These are phyloP conservation scores for Echinochloa phyllopogon DNA, from an alignment of 176 grass and related monocot species.

Conservation along the genomic window DNA sequence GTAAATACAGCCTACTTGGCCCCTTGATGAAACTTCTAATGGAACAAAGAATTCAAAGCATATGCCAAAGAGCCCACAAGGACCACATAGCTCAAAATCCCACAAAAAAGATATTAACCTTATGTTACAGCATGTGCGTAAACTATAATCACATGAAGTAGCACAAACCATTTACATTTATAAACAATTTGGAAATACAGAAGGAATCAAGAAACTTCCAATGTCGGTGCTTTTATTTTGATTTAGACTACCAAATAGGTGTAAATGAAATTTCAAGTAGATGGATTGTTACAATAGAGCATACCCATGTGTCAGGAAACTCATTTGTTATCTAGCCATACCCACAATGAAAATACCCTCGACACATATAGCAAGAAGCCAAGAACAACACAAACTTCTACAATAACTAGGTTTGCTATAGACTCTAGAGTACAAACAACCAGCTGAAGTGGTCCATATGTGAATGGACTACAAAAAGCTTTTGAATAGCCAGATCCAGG, in stretches of 20 bases:
- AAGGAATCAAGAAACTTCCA: conserved; percentile 5
- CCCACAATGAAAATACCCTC: neutral
- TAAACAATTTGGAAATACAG: conserved; percentile 9
- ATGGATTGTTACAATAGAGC: neutral
- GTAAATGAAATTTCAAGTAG: conserved; percentile 12
- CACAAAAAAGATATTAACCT: neutral
- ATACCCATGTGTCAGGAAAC: neutral
- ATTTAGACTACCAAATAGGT: neutral
- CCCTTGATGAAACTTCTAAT: neutral
- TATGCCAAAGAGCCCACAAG: neutral
- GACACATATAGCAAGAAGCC: neutral
- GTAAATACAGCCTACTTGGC: neutral
- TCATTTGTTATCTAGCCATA: neutral
- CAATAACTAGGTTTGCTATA: neutral
- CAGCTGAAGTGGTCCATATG: neutral
- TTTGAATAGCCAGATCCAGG: conserved; percentile 5
- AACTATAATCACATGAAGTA: neutral
- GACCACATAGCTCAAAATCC: conserved; percentile 3
- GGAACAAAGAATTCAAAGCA: conserved; percentile 1
- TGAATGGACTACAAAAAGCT: neutral
- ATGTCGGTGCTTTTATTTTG: neutral
- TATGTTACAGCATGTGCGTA: conserved; percentile 4
- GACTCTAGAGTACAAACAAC: neutral
- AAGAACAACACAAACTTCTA: neutral
- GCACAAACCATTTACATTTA: neutral